Base-by-base conservation (phyloP, 1,284 basidiomycete genomes). In the Cutaneotrichosporon cavernicola region DNA sequence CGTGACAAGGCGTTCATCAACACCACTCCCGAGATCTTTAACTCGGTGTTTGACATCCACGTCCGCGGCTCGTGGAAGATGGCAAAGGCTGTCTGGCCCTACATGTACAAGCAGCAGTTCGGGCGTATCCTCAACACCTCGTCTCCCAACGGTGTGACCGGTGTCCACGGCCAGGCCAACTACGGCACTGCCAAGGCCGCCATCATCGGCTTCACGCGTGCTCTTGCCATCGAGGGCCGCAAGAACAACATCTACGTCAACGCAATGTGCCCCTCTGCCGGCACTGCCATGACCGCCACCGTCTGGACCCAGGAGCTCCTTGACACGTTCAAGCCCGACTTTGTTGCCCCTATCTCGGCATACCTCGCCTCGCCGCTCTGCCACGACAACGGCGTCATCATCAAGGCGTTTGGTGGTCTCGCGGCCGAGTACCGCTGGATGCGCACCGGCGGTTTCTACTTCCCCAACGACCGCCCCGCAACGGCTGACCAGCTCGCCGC, bases 91-190 rank as follows among this genome's bases (percentile, higher is more conserved):
- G 91, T 93, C 43, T 99, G 95, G 97, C 94, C 96, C 2, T 85
- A 93, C 75, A 97, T 99, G 86, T 89, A 91, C 81, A 90, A 95
- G 82, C 96, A 99, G 78, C 94, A 93, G 82, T 98, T 90, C 77
- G 96, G 97, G 32, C 89, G 97, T 63, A 96, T 99, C 75, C 86
- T 99, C 65, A 97, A 92, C 62, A 98, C 95, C 30, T 87, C 89
- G 63, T 98, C 95, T 5, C 89, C 90, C 76, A 92, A 95, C 62
- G 96, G 95, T 68, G 88, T 97, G 65, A 77, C 92, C 76, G 96
- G 95, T n/a, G 95, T 97, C 81, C 93, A 97, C 78, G 95, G 94
- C 34, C 92, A 97, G 79, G 89, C 81, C 61, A 84, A 84, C 75
- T 96, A 97, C 78, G 89, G 90, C n/a, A 89, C 95, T 2, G 96